Base-by-base conservation (phyloP, 169 alveolate species). In the Cyclospora cayetanensis region DNA sequence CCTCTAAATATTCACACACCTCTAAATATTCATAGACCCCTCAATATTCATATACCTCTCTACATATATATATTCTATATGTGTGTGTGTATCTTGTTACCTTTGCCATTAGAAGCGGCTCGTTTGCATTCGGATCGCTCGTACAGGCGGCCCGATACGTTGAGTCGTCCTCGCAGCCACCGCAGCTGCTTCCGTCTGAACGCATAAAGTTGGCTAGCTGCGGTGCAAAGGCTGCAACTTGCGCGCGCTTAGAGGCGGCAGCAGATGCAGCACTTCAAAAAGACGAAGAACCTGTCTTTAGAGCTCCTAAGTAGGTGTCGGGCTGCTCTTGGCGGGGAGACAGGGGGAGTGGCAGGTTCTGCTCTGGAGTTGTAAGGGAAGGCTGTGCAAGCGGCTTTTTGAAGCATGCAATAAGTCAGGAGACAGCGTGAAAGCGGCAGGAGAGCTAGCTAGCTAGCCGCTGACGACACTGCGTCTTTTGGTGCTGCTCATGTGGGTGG, bases 211-310 rank as follows among this genome's bases (percentile, higher is more conserved):
- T 60, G 34, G 90, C 65, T 2, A 31, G 31, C 18, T 65, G 91
- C 35, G 91, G 91, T n/a, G 70, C 91, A 35, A 85, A 85, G 72
- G 91, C 91, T 4, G 63, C 91, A 7, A 66, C 91, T 4, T 85
- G 91, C 50, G 91, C 91, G 15, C 37, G 35, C 11, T 79, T 83
- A 1, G 53, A 68, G n/a, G 34, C 42, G 15, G 50, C 66, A 20
- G 76, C 66, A 4, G 79, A 31, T 20, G 79, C 55, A 27, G 76
- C 90, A 11, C 66, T 15, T 0, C 2, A 12, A 2, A 12, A 22
- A 46, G 41, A 46, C 43, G 74, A 77, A 11, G 35, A 41, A 15
- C 63, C 52, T 1, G 80, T 60, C 43, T 83, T 83, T 63, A 34
- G 27, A 11, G 90, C 90, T 4, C 50, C 90, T 29, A 60, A 22